phyloP scores from a whole-genome alignment of 495 filamentous ascomycete species.

The Aspergillus ellipticus region DNA sequence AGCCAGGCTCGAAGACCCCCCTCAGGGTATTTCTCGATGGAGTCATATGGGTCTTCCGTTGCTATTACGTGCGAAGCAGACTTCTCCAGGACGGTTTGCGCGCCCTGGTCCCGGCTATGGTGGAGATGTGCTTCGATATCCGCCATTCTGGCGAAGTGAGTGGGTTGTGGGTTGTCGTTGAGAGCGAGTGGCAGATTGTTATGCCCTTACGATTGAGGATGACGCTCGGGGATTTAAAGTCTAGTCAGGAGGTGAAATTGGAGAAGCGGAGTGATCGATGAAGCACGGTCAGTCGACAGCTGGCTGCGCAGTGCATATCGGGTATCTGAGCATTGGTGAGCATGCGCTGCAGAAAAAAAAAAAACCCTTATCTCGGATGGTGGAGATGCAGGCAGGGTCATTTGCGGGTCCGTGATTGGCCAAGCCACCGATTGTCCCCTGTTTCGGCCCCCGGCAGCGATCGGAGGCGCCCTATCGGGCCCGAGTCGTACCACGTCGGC shows the following conservation, averaged over 20 bases:
- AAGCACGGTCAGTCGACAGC: background rate
- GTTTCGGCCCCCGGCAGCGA: background rate
- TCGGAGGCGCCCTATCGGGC: background rate
- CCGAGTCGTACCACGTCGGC: background rate
- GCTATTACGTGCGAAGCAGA: background rate
- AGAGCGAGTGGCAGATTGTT: background rate
- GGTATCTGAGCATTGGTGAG: background rate
- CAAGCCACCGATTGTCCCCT: background rate
- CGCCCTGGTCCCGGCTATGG: background rate
- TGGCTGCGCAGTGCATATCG: background rate
- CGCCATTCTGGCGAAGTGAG: background rate
- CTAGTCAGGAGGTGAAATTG: background rate
- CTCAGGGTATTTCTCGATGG: slow-evolving; percentile 50
- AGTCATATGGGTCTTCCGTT: background rate
- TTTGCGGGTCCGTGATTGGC: background rate
- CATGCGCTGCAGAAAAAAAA: background rate
- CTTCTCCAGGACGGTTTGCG: background rate
- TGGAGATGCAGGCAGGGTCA: background rate
- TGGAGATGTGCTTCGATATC: background rate
- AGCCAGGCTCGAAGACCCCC: slow-evolving; percentile 65
- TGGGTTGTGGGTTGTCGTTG: background rate
- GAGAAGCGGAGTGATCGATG: background rate
- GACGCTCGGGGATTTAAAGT: background rate
- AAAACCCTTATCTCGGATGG: background rate
- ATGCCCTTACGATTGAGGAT: no score